Evolutionary conservation across 2,329 filamentous ascomycete genomes (phyloP).

Genomic region (Coleophoma cylindrospora): DNA sequence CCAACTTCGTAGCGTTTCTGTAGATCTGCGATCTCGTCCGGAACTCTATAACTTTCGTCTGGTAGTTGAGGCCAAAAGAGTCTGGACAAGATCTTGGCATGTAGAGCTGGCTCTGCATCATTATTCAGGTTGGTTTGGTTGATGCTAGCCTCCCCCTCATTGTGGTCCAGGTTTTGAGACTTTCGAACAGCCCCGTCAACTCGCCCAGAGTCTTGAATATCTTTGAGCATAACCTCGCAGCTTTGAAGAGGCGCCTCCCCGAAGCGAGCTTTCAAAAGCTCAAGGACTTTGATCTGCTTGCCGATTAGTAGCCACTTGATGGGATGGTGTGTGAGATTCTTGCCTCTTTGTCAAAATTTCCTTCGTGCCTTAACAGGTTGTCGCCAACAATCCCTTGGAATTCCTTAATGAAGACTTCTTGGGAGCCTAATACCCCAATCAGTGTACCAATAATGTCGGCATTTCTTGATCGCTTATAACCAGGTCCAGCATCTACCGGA

Average conservation of each 20-base stretch:
- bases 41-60: constrained; percentile 63
- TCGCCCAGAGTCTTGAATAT: constrained; percentile 77
- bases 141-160: constrained; percentile 26
- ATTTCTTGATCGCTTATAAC: constrained; percentile 84
- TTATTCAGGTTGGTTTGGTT: constrained; percentile 17
- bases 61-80: constrained; percentile 89
- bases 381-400: constrained; percentile 87
- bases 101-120: constrained; percentile 39
- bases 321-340: constrained; percentile 5
- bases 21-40: constrained; percentile 49
- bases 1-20: constrained; percentile 68
- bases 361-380: constrained; percentile 63
- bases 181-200: constrained; percentile 65
- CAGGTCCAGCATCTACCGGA: constrained; percentile 85
- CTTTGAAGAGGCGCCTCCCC: constrained; percentile 82
- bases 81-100: constrained; percentile 82
- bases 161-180: constrained; percentile 34
- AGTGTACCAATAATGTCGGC: constrained; percentile 91
- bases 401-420: constrained; percentile 91
- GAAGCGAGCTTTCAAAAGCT: constrained; percentile 83
- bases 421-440: constrained; percentile 80
- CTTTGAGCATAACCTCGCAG: constrained; percentile 95
- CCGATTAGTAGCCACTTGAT: neutral
- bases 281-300: constrained; percentile 65
- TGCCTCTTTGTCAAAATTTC: constrained; percentile 68